Conservation (phyloP, 2,329 filamentous ascomycete genomes). For the Magnaporthiopsis rhizophila region DNA sequence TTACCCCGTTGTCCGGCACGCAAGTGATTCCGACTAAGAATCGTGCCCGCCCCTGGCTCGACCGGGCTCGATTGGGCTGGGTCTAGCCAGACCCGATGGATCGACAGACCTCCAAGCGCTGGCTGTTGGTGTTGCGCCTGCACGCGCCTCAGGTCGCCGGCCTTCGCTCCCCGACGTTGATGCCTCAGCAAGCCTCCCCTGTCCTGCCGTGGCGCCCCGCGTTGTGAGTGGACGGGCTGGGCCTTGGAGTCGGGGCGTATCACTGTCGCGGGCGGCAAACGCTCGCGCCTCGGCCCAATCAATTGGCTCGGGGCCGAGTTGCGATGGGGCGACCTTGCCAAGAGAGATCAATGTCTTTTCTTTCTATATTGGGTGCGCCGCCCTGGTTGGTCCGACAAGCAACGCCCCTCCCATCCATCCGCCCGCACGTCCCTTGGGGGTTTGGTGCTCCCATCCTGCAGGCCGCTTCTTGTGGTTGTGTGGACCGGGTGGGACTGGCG, state of each 20-base stretch:
- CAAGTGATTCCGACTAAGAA: not conserved
- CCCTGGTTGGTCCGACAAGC: not conserved
- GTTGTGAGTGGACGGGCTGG: not conserved
- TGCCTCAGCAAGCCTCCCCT: not conserved
- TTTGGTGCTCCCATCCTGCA: not conserved
- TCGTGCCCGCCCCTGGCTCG: not conserved
- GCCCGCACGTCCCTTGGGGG: not conserved
- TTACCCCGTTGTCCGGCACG: not conserved
- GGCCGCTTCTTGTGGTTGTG: no score
- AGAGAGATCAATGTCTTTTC: not conserved
- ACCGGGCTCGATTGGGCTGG: not conserved
- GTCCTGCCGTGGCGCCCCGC: not conserved
- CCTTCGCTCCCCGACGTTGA: not conserved
- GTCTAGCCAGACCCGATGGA: not conserved
- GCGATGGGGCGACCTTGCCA: not conserved
- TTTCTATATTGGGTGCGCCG: not conserved
- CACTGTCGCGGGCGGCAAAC: conserved; percentile 3
- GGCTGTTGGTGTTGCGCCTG: not conserved
- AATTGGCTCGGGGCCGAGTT: not conserved
- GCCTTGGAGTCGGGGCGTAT: not conserved
- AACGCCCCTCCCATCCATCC: not conserved
- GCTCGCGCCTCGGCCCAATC: not conserved
- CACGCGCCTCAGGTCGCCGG: not conserved
- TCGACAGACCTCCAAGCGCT: not conserved
- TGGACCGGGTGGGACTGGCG: not conserved